phyloP scores from a whole-genome alignment of 371 early-diverging fungal genomes.

The Mucor velutinosus region DNA sequence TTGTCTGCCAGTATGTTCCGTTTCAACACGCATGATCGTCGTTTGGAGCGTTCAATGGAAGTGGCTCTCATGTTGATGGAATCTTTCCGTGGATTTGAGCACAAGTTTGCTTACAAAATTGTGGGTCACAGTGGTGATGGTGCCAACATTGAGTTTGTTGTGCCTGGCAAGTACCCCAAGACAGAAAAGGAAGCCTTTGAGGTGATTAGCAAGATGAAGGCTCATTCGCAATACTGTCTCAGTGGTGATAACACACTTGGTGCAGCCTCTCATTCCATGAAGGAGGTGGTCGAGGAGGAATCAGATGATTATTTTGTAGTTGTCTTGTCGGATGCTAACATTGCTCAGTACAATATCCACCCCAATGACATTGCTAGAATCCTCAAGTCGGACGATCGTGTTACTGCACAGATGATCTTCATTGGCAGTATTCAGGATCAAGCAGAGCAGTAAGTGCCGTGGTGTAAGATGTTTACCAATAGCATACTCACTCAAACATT shows the following conservation, averaged over 20 bases:
- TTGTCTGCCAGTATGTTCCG: constrained; percentile 79
- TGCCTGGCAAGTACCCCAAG: constrained; percentile 68
- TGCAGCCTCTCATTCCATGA: constrained; percentile 71
- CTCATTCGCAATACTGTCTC: constrained; percentile 71
- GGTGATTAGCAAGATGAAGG: constrained; percentile 63
- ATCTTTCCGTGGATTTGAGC: constrained; percentile 79
- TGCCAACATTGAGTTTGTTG: constrained; percentile 74
- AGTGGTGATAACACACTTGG: constrained; percentile 80
- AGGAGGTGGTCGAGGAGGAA: constrained; percentile 73
- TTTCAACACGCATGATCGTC: constrained; percentile 73
- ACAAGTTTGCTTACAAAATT: constrained; percentile 81
- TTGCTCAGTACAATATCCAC: constrained; percentile 79
- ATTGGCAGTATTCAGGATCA: constrained; percentile 68
- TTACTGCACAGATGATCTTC: constrained; percentile 75
- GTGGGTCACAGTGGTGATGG: constrained; percentile 83
- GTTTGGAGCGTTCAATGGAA: constrained; percentile 72
- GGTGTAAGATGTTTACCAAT: too few species aligned
- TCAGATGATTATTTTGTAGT: constrained; percentile 82
- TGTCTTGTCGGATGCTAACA: constrained; percentile 85
- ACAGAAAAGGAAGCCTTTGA: constrained; percentile 80
- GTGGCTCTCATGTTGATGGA: constrained; percentile 85
- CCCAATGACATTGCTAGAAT: constrained; percentile 73
- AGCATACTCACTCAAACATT: constrained; percentile 1
- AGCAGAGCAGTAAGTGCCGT: constrained; percentile 67
- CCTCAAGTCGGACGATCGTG: constrained; percentile 67